Evolutionary conservation across 306 rosid genomes (phyloP).

Genomic region (Ammopiptanthus mongolicus): DNA sequence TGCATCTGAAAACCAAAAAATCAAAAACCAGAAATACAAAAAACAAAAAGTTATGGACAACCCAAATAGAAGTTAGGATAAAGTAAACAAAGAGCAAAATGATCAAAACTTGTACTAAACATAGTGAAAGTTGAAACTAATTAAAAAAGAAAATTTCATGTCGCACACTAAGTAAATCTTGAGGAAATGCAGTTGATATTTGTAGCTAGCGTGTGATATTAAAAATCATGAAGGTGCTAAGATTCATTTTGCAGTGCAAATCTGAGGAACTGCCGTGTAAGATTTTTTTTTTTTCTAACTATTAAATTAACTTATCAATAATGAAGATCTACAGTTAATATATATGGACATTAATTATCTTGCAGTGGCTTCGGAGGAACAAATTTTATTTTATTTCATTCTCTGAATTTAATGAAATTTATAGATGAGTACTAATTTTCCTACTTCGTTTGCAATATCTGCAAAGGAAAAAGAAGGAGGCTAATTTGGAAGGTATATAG

Average conservation of each 20-base stretch:
- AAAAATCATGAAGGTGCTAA: background rate
- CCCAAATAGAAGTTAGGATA: background rate
- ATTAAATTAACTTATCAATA: background rate
- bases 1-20: conserved; percentile 58
- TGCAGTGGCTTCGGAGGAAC: background rate
- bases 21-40: no score
- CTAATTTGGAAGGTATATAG: background rate
- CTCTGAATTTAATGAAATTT: background rate
- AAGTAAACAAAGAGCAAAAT: background rate
- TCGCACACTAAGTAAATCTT: background rate
- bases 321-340: background rate
- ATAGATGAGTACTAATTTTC: background rate
- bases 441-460: background rate
- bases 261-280: no score
- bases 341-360: background rate
- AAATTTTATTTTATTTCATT: background rate
- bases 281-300: background rate
- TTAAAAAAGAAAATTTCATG: background rate
- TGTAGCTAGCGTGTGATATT: background rate
- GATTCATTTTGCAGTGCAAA: background rate
- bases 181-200: background rate
- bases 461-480: conserved; percentile 14
- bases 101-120: background rate
- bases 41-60: background rate
- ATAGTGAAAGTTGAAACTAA: background rate